Evolutionary conservation across 202 grass and related monocot genomes (phyloP).

Genomic region (Tripidium arundinaceum): DNA sequence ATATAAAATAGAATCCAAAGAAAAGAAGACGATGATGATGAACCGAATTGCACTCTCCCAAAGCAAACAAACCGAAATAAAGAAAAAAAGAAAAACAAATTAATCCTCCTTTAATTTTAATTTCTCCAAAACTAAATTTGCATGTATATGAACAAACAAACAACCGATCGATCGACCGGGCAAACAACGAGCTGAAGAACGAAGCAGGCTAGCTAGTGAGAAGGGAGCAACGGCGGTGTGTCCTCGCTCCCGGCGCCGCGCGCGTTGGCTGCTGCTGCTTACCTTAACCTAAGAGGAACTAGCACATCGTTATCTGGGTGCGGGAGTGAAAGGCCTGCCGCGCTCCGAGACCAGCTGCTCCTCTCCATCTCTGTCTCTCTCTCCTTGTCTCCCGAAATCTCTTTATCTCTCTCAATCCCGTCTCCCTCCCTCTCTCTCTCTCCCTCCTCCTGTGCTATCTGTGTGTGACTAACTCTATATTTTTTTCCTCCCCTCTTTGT

Average conservation of each 20-base stretch:
- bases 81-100: not conserved
- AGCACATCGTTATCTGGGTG: conserved; percentile 74
- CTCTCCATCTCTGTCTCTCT: conserved; percentile 48
- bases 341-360: conserved; percentile 31
- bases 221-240: no score
- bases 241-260: not conserved
- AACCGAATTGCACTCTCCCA: not conserved
- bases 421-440: conserved; percentile 41
- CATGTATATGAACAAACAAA: not conserved
- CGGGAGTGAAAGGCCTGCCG: conserved; percentile 43
- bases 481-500: conserved; percentile 41
- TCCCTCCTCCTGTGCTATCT: not conserved
- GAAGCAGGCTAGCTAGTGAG: not conserved
- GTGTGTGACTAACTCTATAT: conserved; percentile 51
- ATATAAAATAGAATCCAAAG: not conserved
- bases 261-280: not conserved
- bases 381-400: conserved; percentile 52
- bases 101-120: not conserved
- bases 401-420: conserved; percentile 51
- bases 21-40: not conserved
- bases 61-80: not conserved
- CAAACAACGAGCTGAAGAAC: not conserved
- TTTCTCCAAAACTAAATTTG: not conserved
- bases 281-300: conserved; percentile 56
- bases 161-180: not conserved